A percentile compares a stretch with the other conserved stretches of the same genome.
Evolutionary conservation across 1,139 yeast genomes (phyloP).

Genomic region (Debaryomyces udenii): DNA sequence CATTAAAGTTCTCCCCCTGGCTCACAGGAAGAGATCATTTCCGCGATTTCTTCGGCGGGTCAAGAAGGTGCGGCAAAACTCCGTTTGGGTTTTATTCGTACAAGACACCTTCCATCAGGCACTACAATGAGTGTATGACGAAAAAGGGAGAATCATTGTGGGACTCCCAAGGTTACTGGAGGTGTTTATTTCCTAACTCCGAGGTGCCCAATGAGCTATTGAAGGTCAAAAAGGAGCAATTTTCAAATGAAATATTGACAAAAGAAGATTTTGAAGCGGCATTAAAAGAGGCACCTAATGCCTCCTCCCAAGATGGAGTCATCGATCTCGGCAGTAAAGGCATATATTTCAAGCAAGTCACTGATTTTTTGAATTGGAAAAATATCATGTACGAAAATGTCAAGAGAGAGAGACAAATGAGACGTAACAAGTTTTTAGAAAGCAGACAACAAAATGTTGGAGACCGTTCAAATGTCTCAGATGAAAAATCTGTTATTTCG

Average conservation of each 20-base stretch:
- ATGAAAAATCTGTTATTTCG: constrained; percentile 45
- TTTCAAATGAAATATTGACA: constrained; percentile 41
- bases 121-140: constrained; percentile 64
- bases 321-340: constrained; percentile 47
- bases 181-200: constrained; percentile 76
- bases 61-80: constrained; percentile 23
- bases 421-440: constrained; percentile 7
- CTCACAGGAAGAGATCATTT: constrained; percentile 9
- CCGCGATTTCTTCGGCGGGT: constrained; percentile 16
- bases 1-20: constrained; percentile 5
- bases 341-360: constrained; percentile 58
- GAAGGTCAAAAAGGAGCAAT: constrained; percentile 29
- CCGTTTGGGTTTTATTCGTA: constrained; percentile 57
- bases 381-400: constrained; percentile 52
- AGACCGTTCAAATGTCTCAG: neutral
- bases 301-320: constrained; percentile 19
- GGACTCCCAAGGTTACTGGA: constrained; percentile 84
- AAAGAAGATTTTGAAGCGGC: constrained; percentile 51
- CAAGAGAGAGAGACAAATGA: constrained; percentile 29
- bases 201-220: constrained; percentile 42
- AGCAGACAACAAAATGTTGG: constrained; percentile 1
- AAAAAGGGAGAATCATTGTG: constrained; percentile 72
- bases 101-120: constrained; percentile 63
- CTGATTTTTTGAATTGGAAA: constrained; percentile 70
- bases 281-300: constrained; percentile 16